phyloP scores from a whole-genome alignment of 225 moss, liverwort and hornwort species.

The Sphagnum tenellum region DNA sequence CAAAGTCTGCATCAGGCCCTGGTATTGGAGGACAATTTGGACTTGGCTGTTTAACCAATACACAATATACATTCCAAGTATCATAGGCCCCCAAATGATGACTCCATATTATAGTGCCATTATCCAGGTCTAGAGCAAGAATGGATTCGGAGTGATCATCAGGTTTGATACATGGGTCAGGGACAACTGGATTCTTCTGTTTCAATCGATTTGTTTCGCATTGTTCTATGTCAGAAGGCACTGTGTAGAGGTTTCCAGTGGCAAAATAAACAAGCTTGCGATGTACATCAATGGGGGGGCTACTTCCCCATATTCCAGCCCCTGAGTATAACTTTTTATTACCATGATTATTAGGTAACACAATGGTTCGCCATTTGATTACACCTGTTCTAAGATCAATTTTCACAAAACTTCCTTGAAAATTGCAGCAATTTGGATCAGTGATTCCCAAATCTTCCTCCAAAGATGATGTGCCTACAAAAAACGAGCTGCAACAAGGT shows the following conservation, averaged over 20 bases:
- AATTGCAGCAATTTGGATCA: conserved; percentile 13
- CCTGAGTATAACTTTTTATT: conserved; percentile 12
- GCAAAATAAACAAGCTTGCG: conserved; percentile 11
- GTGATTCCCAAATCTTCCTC: no score
- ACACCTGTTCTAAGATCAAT: conserved; percentile 15
- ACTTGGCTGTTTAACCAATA: neutral
- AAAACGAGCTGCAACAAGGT: no score
- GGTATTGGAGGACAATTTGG: conserved; percentile 12
- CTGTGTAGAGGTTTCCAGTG: conserved; percentile 22
- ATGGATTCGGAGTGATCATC: conserved; percentile 11
- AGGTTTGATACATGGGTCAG: conserved; percentile 13
- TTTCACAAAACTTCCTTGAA: conserved; percentile 22
- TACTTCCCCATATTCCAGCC: conserved; percentile 16
- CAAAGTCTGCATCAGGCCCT: conserved; percentile 25
- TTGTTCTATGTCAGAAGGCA: conserved; percentile 6
- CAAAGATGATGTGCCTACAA: no score
- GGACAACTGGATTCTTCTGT: conserved; percentile 8
- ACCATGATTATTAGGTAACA: conserved; percentile 16
- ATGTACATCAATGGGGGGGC: conserved; percentile 15
- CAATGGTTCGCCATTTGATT: conserved; percentile 11
- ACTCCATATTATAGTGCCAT: conserved; percentile 9
- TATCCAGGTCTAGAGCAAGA: conserved; percentile 13
- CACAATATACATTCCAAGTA: conserved; percentile 12
- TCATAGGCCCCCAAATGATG: conserved; percentile 14
- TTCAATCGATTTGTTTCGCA: conserved; percentile 10